Evolutionary conservation across 1,139 yeast species (phyloP).

Genomic region (Blastobotrys serpentis): DNA sequence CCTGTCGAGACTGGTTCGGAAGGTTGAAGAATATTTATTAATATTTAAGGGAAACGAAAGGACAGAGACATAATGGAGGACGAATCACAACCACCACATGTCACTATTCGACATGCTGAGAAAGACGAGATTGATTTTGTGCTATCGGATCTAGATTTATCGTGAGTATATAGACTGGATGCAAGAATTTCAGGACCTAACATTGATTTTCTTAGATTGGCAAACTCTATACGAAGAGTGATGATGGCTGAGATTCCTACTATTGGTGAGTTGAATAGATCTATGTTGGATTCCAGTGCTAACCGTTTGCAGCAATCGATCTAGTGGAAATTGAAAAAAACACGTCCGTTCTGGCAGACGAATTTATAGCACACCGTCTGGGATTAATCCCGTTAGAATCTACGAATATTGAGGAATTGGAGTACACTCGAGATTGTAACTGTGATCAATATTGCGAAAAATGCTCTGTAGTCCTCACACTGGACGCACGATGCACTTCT

Average conservation of each 20-base stretch:
- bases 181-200: not conserved
- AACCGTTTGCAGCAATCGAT: conserved; percentile 95
- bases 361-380: conserved; percentile 86
- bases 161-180: conserved; percentile 39
- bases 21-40: not conserved
- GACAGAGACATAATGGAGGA: conserved; percentile 31
- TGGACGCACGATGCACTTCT: conserved; percentile 83
- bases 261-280: conserved; percentile 24
- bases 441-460: conserved; percentile 97
- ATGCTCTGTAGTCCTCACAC: conserved; percentile 83
- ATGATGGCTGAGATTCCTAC: conserved; percentile 98
- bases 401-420: conserved; percentile 65
- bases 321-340: conserved; percentile 91
- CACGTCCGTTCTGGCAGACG: conserved; percentile 95
- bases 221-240: conserved; percentile 86
- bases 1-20: not conserved
- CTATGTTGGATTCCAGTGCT: too few species aligned
- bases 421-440: conserved; percentile 89
- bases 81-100: conserved; percentile 62
- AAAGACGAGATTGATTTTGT: conserved; percentile 88
- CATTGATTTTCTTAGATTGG: conserved; percentile 45
- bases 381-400: conserved; percentile 89
- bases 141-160: conserved; percentile 79
- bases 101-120: conserved; percentile 83
- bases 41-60: conserved; percentile 3